Evolutionary conservation across 106 monocot species (phyloP), one percentile per base, ranked within the genome.

Genomic region (Gastrodia elata): DNA sequence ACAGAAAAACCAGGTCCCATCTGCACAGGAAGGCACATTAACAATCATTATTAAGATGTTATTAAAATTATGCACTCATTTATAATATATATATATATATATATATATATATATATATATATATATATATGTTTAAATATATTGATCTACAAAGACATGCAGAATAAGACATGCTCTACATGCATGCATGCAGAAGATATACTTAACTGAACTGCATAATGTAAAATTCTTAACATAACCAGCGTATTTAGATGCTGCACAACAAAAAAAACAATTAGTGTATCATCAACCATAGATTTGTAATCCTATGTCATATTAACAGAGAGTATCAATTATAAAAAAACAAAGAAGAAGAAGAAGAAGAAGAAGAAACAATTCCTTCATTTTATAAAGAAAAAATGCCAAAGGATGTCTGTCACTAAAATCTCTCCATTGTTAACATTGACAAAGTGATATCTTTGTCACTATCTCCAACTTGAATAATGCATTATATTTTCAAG

Each of bases 201-300:
- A n/a, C n/a, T 90, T 92, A 70, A 93, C 96, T 56, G 96, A 90
- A 79, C 89, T 93, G 67, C 84, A 78, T 67, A 97, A 72, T 32
- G 92, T 89, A 71, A 93, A 92, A 28, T 79, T 82, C 79, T 90
- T 97, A 57, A 93, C 81, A 80, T 97, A 97, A 6, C 92, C 92
- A 69, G 79, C 90, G 79, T 97, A 97, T 76, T 89, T 90, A 38
- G 96, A 97, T 81, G 92, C 96, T 97, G 92, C 81, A 86, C 35
- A 20, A 71, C 22, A 57, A 70, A 67, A 11, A 74, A 78, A 41
- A 28, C 18, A 24, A 67, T 56, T 41, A 48, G 34, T 33, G 11
- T 7, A 48, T 28, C 28, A 72, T 61, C n/a, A n/a, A n/a, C 4
- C 28, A 61, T 61, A 10, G 30, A 61, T 55, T 14, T 55, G 55